Percentiles rank a stretch among this genome's conserved stretches.
Evolutionary conservation across 768 basidiomycete genomes (phyloP).

Genomic region (Myochromella boudieri): DNA sequence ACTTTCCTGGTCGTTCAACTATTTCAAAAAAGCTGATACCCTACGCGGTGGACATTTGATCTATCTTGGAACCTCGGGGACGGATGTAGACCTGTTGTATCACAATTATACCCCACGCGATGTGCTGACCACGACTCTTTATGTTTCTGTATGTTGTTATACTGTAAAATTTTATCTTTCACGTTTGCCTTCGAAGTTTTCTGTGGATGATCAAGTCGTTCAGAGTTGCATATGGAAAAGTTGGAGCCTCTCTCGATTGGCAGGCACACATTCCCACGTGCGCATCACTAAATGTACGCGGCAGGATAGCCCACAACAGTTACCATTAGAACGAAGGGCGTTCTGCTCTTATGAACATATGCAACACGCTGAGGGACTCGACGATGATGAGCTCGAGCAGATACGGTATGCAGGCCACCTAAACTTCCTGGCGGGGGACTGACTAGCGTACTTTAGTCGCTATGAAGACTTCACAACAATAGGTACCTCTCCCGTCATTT

Average conservation of each 20-base stretch:
- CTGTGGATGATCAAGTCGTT: no score
- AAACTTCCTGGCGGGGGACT: not conserved
- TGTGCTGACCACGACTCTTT: not conserved
- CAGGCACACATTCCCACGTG: conserved; percentile 9
- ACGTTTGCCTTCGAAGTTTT: no score
- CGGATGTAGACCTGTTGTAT: conserved; percentile 17
- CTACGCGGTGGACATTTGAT: conserved; percentile 1
- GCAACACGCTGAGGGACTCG: conserved; percentile 46
- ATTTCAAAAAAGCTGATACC: conserved; percentile 7
- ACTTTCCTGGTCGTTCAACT: not conserved
- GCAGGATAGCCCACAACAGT: conserved; percentile 1
- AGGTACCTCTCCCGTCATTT: conserved; percentile 42
- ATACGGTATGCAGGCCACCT: conserved; percentile 46
- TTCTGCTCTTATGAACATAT: conserved; percentile 27
- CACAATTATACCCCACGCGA: conserved; percentile 12
- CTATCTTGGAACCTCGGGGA: conserved; percentile 14
- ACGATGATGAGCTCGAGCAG: conserved; percentile 67
- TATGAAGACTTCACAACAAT: conserved; percentile 97
- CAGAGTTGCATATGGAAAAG: no score
- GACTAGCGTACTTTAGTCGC: conserved; percentile 49
- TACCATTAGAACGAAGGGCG: not conserved
- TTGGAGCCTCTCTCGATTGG: not conserved
- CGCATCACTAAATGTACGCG: not conserved
- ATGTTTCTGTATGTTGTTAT: conserved; percentile 5
- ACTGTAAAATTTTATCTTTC: not conserved